Evolutionary conservation across 345 rosid species (phyloP), one percentile per base, ranked within the genome.

Genomic region (Boechera divaricarpa): DNA sequence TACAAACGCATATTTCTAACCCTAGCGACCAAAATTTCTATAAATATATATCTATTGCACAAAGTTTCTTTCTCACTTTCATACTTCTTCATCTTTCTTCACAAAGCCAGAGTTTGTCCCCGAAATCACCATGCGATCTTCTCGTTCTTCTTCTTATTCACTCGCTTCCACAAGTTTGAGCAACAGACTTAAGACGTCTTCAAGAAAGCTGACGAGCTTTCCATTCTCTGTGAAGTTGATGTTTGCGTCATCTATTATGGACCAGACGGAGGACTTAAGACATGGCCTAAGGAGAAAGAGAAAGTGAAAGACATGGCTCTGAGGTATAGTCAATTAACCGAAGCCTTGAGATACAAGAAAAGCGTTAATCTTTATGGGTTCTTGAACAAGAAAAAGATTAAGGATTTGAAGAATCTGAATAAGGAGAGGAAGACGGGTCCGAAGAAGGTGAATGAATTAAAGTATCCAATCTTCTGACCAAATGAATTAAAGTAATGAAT

Each of bases 171-270:
- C 26, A 2, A 26, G 59, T 38, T 28, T 73, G 5, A 18, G 0
- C 1, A 42, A 13, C 2, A 73, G 63, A 36, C 77, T 63, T 8
- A 2, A 18, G 7, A 73, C 8, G 3, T 73, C 15, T 73, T 73
- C 47, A 73, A 42, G 70, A 73, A 73, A 73, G 70, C 77, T 53
- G 24, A 4, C 0, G 77, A 73, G 47, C 77, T 73, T 53, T 15
- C 45, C 0, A 73, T 18, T 51, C 77, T 73, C 54, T 64, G 77
- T 54, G 71, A 64, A 0, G 10, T 63, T 15, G 71, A 74, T 2
- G 36, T 28, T 2, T 63, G 64, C 10, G 71, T 74, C 1, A 74
- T 64, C 21, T 28, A 63, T 41, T 63, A 63, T 26, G 54, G 70
- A 18, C 63, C 70, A 11, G 45, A 63, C 10, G 70, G 77, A 2